phyloP scores from a whole-genome alignment of 2,329 filamentous ascomycete genomes.

The Aspergillus puulaauensis region DNA sequence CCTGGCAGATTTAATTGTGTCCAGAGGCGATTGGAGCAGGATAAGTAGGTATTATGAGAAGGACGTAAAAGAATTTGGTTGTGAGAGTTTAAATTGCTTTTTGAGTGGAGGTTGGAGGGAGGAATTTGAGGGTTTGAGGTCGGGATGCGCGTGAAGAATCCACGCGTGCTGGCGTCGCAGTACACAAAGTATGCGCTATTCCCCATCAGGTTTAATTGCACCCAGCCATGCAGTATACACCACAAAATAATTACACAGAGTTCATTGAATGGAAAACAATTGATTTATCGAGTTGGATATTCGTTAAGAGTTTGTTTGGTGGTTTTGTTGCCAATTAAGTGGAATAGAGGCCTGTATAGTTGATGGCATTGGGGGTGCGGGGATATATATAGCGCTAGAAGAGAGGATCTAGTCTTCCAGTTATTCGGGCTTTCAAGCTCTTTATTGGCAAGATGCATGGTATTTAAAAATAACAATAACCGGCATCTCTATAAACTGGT shows the following conservation, averaged over 20 bases:
- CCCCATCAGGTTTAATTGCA: constrained; percentile 28
- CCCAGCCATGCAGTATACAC: not conserved
- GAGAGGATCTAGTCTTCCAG: not conserved
- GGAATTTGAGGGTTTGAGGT: constrained; percentile 5
- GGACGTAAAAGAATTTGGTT: not conserved
- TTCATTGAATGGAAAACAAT: not conserved
- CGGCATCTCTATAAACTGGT: not conserved
- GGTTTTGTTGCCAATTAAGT: not conserved
- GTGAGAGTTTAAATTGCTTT: not conserved
- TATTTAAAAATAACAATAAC: not conserved
- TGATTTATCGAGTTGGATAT: not conserved
- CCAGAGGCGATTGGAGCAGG: not conserved
- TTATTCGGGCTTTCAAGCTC: not conserved
- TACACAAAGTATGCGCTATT: constrained; percentile 26
- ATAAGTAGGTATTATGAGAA: not conserved
- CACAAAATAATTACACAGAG: not conserved
- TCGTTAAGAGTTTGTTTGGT: not conserved
- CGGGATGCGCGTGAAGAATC: constrained; percentile 1
- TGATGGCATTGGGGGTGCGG: constrained; percentile 2
- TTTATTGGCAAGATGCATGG: not conserved
- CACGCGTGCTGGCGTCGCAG: constrained; percentile 8
- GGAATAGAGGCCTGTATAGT: not conserved
- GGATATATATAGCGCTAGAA: constrained; percentile 19
- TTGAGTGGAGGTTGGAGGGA: constrained; percentile 14
- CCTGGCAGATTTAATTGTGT: not conserved